A percentile compares a stretch with the other conserved stretches of the same genome.
Conservation (phyloP, 1,284 basidiomycete genomes). For the Anthracocystis setariae region DNA sequence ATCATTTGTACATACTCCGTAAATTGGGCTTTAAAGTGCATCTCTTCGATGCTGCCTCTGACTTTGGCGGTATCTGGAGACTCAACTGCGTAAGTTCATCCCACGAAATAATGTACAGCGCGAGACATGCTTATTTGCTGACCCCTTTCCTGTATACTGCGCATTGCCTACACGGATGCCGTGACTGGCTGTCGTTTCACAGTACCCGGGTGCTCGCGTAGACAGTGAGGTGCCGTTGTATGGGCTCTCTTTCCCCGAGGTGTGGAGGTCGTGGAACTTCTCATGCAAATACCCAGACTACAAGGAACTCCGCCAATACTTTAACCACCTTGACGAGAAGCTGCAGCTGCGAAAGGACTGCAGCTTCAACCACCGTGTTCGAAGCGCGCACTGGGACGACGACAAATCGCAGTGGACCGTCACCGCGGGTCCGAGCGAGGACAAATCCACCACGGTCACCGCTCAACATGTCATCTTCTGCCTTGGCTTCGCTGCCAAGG, state of each 20-base stretch:
- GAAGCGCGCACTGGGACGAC: slow-evolving; percentile 47
- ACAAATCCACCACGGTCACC: slow-evolving; percentile 27
- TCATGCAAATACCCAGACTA: slow-evolving; percentile 50
- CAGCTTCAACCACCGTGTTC: slow-evolving; percentile 48
- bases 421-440: slow-evolving; percentile 33
- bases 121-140: not conserved
- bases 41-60: slow-evolving; percentile 46
- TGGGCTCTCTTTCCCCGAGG: slow-evolving; percentile 48
- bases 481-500: slow-evolving; percentile 51
- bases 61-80: slow-evolving; percentile 52
- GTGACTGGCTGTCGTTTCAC: not conserved
- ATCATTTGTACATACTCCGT: slow-evolving; percentile 40
- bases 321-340: slow-evolving; percentile 49
- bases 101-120: too few relatives aligned
- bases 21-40: slow-evolving; percentile 48
- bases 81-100: slow-evolving; percentile 36
- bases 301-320: slow-evolving; percentile 51
- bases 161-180: too few relatives aligned
- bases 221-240: slow-evolving; percentile 52
- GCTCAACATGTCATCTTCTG: slow-evolving; percentile 53
- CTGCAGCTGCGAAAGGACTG: slow-evolving; percentile 52
- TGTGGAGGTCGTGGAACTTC: slow-evolving; percentile 49
- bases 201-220: slow-evolving; percentile 51
- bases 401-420: slow-evolving; percentile 31
- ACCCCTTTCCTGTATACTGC: not conserved